phyloP scores from a whole-genome alignment of 2,329 filamentous ascomycete genomes.

The Fusarium stilboides region DNA sequence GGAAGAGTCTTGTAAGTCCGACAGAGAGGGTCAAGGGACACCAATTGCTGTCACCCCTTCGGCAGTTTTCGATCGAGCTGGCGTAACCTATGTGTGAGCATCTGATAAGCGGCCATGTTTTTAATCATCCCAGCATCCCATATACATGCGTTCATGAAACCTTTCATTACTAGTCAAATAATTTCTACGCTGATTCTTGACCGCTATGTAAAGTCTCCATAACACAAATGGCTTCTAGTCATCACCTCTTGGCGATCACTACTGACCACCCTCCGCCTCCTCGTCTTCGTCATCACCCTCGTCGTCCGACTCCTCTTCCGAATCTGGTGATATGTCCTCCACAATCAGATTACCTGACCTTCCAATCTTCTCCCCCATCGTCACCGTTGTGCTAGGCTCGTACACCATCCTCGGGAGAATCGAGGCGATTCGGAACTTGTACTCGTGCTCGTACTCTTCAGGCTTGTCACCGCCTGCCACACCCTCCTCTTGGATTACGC shows the following conservation, averaged over 20 bases:
- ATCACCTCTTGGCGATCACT: conserved; percentile 28
- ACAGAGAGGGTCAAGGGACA: background rate
- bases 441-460: conserved; percentile 82
- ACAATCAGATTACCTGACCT: conserved; percentile 91
- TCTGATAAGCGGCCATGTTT: background rate
- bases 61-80: conserved; percentile 11
- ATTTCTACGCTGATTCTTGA: conserved; percentile 18
- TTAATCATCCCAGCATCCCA: background rate
- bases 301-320: conserved; percentile 55
- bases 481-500: conserved; percentile 67
- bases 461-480: conserved; percentile 62
- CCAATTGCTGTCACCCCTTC: background rate
- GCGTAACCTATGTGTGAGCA: background rate
- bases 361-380: conserved; percentile 81
- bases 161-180: background rate
- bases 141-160: background rate
- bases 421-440: conserved; percentile 87
- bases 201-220: conserved; percentile 34
- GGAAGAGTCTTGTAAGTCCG: conserved; percentile 1
- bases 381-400: conserved; percentile 75
- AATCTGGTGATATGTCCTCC: conserved; percentile 68
- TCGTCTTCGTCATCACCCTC: conserved; percentile 49
- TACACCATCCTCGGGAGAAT: conserved; percentile 89
- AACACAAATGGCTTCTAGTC: conserved; percentile 8
- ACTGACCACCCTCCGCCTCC: conserved; percentile 42